Evolutionary conservation across 2,329 filamentous ascomycete genomes (phyloP), one percentile per base, ranked within the genome.

Genomic region (Parastagonospora avenae): DNA sequence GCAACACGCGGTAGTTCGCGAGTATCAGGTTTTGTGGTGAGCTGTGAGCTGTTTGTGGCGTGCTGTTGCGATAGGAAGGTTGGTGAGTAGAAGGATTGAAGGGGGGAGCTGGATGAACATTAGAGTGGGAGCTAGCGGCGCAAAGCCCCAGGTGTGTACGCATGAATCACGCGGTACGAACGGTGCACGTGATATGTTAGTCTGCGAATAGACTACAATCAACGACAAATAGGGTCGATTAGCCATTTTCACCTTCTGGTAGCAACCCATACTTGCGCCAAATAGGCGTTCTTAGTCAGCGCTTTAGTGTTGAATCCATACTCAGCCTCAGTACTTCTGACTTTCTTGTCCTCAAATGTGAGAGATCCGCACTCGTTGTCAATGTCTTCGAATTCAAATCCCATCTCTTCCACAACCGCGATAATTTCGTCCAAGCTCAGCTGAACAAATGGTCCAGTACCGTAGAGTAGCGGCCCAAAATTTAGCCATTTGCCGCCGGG

Each of bases 231-330:
- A 24, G 19, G 19, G 19, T 5, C 19, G 3, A 5, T 24, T 24
- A 5, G 19, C 19, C 19, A 24, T 24, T 16, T 9, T 50, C 29
- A 65, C 11, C 45, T 27, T 57, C 63, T 74, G 45, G 57, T 60
- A 31, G 79, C 82, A 3, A 81, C 73, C 83, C 82, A 85, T 29
- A 77, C 79, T 62, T 85, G 82, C 19, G 80, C 81, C 45, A 76
- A 70, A 53, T 84, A 85, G 2, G 79, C 79, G 65, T 82, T 83
- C 51, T 73, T 78, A 0, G 76, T 80, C 63, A 85, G 59, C 0
- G 80, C 80, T 46, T 64, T 75, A 12, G 74, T 73, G 59, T 85
- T 78, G 50, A 81, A 82, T 1, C 78, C 79, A 62, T 85, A 85
- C 11, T 77, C 74, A 0, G 81, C 80, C 49, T 80, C 74, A 50